A percentile compares a stretch with the other conserved stretches of the same genome.
Evolutionary conservation across 2,329 filamentous ascomycete species (phyloP).

Genomic region (Talaromyces atroroseus): DNA sequence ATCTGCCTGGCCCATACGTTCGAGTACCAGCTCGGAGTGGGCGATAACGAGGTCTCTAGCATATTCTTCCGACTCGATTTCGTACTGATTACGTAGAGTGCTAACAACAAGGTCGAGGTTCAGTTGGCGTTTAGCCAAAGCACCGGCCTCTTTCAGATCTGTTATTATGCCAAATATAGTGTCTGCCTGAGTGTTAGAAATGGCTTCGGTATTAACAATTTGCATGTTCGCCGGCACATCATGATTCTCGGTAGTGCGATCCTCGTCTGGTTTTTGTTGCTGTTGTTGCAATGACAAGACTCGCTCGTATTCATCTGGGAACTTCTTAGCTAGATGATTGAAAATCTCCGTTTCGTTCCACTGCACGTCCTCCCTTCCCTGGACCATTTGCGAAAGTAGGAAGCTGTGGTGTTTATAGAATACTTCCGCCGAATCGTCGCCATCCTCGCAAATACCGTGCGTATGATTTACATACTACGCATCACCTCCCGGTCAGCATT

Average conservation of each 20-base stretch:
- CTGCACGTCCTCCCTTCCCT: slow-evolving; percentile 39
- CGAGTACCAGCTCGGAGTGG: slow-evolving; percentile 27
- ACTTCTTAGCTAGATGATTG: slow-evolving; percentile 40
- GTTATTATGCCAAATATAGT: slow-evolving; percentile 33
- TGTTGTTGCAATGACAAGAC: slow-evolving; percentile 24
- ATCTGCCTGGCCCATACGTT: slow-evolving; percentile 31
- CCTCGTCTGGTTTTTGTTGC: slow-evolving; percentile 18
- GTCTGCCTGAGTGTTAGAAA: slow-evolving; percentile 31
- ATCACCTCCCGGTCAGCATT: not conserved
- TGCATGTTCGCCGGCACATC: slow-evolving; percentile 19
- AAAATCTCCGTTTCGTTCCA: slow-evolving; percentile 43
- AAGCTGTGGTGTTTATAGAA: slow-evolving; percentile 43
- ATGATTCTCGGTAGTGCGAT: slow-evolving; percentile 16
- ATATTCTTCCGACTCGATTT: slow-evolving; percentile 30
- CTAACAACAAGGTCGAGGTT: slow-evolving; percentile 30
- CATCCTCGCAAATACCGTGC: slow-evolving; percentile 38
- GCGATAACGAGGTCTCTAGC: slow-evolving; percentile 32
- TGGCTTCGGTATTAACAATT: slow-evolving; percentile 21
- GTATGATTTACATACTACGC: slow-evolving; percentile 39
- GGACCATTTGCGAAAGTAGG: slow-evolving; percentile 44
- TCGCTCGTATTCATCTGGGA: slow-evolving; percentile 31
- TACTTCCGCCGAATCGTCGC: slow-evolving; percentile 42
- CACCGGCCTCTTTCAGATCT: slow-evolving; percentile 36
- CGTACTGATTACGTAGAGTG: slow-evolving; percentile 30
- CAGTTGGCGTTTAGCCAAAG: slow-evolving; percentile 37